Evolutionary conservation across 2,329 filamentous ascomycete species (phyloP).

Genomic region (Botrytis pseudocinerea): DNA sequence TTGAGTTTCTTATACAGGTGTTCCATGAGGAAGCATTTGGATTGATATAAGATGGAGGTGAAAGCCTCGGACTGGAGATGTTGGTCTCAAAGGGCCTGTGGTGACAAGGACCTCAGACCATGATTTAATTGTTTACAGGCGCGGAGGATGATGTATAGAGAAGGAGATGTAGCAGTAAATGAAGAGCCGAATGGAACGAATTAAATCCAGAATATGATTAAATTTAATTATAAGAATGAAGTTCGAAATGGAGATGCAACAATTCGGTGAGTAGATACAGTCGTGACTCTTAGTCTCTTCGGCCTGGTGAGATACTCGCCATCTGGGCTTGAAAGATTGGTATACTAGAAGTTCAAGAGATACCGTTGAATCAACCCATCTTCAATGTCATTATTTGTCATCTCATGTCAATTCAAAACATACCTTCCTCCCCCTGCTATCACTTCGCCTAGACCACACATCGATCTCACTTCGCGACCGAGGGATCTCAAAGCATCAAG

Average conservation of each 20-base stretch:
- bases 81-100: not conserved
- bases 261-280: not conserved
- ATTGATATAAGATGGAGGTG: too few relatives aligned
- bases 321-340: not conserved
- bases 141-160: not conserved
- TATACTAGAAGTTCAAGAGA: accelerated
- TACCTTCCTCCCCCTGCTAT: not conserved
- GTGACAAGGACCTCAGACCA: not conserved
- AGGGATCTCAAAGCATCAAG: not conserved
- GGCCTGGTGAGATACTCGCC: not conserved
- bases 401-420: not conserved
- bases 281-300: not conserved
- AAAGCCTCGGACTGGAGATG: not conserved
- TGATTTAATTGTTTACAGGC: not conserved
- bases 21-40: too few relatives aligned
- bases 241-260: not conserved
- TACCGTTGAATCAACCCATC: not conserved
- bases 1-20: not conserved
- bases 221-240: not conserved
- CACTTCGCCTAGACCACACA: not conserved
- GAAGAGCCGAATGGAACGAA: not conserved
- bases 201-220: not conserved
- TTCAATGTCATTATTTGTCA: not conserved
- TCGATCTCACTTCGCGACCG: not conserved
- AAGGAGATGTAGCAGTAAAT: not conserved